These are phyloP conservation scores for Rhynchospora breviuscula DNA, from an alignment of 176 grass and related monocot genomes.

Conservation along the genomic window DNA sequence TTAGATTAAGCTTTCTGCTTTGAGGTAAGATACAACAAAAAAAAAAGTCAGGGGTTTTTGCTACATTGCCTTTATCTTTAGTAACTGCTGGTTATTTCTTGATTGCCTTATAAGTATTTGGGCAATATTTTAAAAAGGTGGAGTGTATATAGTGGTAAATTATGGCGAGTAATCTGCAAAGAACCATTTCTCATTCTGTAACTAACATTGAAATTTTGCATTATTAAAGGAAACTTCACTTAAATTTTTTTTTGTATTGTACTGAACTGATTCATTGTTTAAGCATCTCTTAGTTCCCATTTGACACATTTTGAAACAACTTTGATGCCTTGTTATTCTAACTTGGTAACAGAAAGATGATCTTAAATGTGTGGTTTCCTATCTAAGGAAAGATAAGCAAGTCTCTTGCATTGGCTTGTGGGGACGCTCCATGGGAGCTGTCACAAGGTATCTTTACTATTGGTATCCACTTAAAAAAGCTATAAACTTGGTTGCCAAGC, in stretches of 20 bases:
- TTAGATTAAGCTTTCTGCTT: too few relatives aligned
- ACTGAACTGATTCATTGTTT: background rate
- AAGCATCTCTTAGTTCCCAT: background rate
- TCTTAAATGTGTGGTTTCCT: slow-evolving; percentile 70
- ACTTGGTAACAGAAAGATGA: slow-evolving; percentile 73
- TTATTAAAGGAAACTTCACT: background rate
- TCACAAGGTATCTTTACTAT: slow-evolving; percentile 59
- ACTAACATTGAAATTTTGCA: background rate
- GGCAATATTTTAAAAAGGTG: too few relatives aligned
- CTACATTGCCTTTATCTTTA: too few relatives aligned
- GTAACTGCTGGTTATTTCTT: too few relatives aligned
- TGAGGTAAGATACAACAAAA: too few relatives aligned
- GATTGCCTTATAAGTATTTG: too few relatives aligned
- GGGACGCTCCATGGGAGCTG: slow-evolving; percentile 96
- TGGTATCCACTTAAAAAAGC: background rate
- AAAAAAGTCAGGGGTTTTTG: too few relatives aligned
- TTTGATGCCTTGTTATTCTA: slow-evolving; percentile 10
- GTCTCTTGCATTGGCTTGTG: slow-evolving; percentile 94
- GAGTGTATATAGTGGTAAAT: background rate
- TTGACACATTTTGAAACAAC: background rate
- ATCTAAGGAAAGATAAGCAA: slow-evolving; percentile 76
- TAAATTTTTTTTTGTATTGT: background rate
- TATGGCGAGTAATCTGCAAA: background rate
- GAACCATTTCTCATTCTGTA: background rate
- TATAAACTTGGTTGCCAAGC: background rate